A percentile compares a stretch with the other conserved stretches of the same genome.
Evolutionary conservation across 768 basidiomycete species (phyloP).

Genomic region (Crepidotus variabilis): DNA sequence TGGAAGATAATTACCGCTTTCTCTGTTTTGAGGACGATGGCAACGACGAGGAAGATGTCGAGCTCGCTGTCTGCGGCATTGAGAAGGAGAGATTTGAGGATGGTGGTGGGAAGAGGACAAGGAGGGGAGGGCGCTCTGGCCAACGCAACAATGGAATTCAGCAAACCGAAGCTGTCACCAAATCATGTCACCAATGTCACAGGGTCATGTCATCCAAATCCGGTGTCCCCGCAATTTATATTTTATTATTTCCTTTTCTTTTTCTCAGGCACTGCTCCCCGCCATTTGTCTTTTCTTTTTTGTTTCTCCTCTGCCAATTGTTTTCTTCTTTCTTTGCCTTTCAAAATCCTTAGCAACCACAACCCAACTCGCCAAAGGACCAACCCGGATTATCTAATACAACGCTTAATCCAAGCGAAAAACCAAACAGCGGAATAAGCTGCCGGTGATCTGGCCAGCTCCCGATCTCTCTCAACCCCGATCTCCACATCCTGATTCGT

Average conservation of each 20-base stretch:
- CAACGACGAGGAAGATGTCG: conserved; percentile 9
- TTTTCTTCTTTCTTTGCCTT: not conserved
- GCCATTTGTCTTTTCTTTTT: not conserved
- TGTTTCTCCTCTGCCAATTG: not conserved
- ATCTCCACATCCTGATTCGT: not conserved
- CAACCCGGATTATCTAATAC: not conserved
- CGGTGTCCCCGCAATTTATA: conserved; percentile 14
- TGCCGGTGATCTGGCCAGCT: not conserved
- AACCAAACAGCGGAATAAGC: not conserved
- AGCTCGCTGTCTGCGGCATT: conserved; percentile 7
- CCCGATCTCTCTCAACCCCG: not conserved
- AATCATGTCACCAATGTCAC: conserved; percentile 23
- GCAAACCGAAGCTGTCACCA: conserved; percentile 24
- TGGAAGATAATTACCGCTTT: conserved; percentile 30
- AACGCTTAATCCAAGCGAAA: not conserved
- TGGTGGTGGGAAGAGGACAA: conserved; percentile 46
- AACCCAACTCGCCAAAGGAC: not conserved
- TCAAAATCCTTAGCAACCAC: not conserved
- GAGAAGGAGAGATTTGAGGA: conserved; percentile 19
- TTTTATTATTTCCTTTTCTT: conserved; percentile 9
- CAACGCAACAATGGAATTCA: conserved; percentile 38
- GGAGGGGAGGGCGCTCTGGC: conserved; percentile 30
- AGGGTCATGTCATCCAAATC: conserved; percentile 16
- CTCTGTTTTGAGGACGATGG: conserved; percentile 21
- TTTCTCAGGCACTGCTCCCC: not conserved